Percentiles rank a stretch among this genome's conserved stretches.
phyloP scores from a whole-genome alignment of 1,284 basidiomycete species.

The Moesziomyces globuligerus region DNA sequence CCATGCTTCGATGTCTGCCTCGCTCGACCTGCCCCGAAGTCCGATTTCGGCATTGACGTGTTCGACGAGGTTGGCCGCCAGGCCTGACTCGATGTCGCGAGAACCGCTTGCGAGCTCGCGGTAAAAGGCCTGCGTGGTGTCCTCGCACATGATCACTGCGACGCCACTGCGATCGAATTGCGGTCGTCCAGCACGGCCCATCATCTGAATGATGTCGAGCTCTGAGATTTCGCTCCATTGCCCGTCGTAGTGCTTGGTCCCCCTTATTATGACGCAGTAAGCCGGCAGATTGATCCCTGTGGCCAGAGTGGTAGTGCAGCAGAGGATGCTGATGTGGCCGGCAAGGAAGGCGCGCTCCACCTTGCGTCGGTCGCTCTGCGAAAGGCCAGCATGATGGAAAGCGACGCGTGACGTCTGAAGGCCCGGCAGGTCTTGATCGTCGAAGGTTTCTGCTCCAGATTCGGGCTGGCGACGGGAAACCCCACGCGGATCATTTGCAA shows the following conservation, averaged over 20 bases:
- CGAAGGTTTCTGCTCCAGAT: constrained; percentile 23
- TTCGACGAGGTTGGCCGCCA: constrained; percentile 50
- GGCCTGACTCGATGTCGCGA: constrained; percentile 49
- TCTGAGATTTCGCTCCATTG: constrained; percentile 54
- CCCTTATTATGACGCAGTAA: constrained; percentile 61
- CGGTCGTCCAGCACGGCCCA: constrained; percentile 80
- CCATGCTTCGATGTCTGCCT: constrained; percentile 32
- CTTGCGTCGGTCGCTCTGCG: constrained; percentile 76
- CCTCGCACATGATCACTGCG: constrained; percentile 60
- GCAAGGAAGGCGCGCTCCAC: constrained; percentile 79
- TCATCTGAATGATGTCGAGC: constrained; percentile 72
- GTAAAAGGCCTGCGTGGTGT: constrained; percentile 45
- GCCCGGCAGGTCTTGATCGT: constrained; percentile 35
- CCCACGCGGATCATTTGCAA: constrained; percentile 1
- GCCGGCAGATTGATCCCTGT: constrained; percentile 82
- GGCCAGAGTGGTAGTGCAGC: constrained; percentile 75
- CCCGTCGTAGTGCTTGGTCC: constrained; percentile 54
- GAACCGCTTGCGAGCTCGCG: constrained; percentile 43
- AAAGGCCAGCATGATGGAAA: constrained; percentile 85
- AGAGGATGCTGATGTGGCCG: constrained; percentile 70
- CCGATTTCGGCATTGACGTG: constrained; percentile 59
- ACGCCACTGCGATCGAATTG: constrained; percentile 78
- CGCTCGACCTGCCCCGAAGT: constrained; percentile 16
- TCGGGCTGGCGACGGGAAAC: constrained; percentile 9
- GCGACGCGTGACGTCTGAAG: constrained; percentile 74